Evolutionary conservation across 257 asterid species (phyloP), one percentile per base, ranked within the genome.

Genomic region (Gardenia jasminoides): DNA sequence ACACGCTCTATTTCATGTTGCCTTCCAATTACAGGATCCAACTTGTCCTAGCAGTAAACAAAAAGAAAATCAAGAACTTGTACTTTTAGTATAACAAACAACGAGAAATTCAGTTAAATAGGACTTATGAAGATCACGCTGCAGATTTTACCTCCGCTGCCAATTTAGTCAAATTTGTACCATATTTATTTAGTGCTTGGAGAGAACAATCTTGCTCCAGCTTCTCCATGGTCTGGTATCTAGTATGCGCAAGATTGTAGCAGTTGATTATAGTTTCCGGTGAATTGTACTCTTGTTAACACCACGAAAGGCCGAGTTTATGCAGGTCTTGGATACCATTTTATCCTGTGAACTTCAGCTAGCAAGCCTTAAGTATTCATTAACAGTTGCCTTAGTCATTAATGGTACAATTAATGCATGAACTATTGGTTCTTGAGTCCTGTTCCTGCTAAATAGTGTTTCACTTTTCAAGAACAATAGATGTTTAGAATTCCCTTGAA

Each of bases 21-120:
- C 74, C 90, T 87, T 74, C 90, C 90, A 74, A 87, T 87, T 20
- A 84, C 86, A 30, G 90, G 88, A 64, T 87, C 90, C 70, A 84
- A n/a, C 76, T 87, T 87, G 19, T 81, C 88, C 88, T 84, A 59
- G 30, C 65, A 82, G 9, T 6, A 79, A 7, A 43, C 16, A 36
- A 46, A 12, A 22, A 9, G n/a, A 28, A 33, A 31, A 74, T 3
- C 30, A 22, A 30, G 3, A 47, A 41, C 15, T 10, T 31, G 17
- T 19, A 59, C 24, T 48, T 31, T 24, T 73, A 28, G 5, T 1
- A 20, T 31, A 26, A 64, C 33, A 48, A 3, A 36, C 12, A 10
- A 19, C 68, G 12, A 56, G 0, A 67, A 24, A 58, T 24, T 22
- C 4, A 67, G 0, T 43, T 33, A 62, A 22, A 8, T 24, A 28